Evolutionary conservation across 352 stramenopile genomes (phyloP).

Genomic region (Blastocystis sp.): DNA sequence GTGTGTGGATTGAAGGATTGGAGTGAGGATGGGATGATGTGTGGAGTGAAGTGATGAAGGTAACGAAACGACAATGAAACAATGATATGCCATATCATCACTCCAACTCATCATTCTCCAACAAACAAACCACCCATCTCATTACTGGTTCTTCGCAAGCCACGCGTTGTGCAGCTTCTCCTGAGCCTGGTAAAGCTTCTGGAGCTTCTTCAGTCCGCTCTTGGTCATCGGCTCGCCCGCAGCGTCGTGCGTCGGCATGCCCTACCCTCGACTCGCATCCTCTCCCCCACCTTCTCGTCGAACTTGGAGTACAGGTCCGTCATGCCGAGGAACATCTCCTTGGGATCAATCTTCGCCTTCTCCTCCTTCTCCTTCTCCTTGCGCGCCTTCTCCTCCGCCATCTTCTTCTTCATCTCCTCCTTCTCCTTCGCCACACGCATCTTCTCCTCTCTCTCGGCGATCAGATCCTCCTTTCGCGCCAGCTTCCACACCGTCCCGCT

Average conservation of each 20-base stretch:
- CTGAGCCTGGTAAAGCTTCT: slow-evolving; percentile 88
- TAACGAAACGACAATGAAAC: neutral
- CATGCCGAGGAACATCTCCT: slow-evolving; percentile 78
- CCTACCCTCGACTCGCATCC: slow-evolving; percentile 61
- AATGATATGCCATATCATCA: too few species aligned
- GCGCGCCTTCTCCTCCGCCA: slow-evolving; percentile 58
- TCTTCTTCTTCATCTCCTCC: slow-evolving; percentile 64
- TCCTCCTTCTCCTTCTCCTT: slow-evolving; percentile 67
- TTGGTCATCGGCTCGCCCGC: slow-evolving; percentile 84
- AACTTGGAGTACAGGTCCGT: slow-evolving; percentile 77
- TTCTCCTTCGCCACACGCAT: slow-evolving; percentile 68
- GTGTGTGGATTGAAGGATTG: too few species aligned
- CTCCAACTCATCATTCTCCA: neutral
- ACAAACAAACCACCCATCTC: neutral
- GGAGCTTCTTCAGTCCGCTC: slow-evolving; percentile 86
- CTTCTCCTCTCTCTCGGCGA: slow-evolving; percentile 65
- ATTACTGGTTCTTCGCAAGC: neutral
- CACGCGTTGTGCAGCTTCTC: slow-evolving; percentile 67
- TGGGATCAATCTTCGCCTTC: slow-evolving; percentile 76
- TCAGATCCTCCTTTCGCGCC: slow-evolving; percentile 72
- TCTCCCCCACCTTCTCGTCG: slow-evolving; percentile 66
- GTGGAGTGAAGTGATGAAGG: too few species aligned
- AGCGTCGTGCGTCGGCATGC: slow-evolving; percentile 82
- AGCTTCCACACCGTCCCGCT: slow-evolving; percentile 75
- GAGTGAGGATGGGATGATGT: too few species aligned